These are phyloP conservation scores for Acanthamoeba polyphaga DNA, from an alignment of 208 protist species.

Conservation along the genomic window DNA sequence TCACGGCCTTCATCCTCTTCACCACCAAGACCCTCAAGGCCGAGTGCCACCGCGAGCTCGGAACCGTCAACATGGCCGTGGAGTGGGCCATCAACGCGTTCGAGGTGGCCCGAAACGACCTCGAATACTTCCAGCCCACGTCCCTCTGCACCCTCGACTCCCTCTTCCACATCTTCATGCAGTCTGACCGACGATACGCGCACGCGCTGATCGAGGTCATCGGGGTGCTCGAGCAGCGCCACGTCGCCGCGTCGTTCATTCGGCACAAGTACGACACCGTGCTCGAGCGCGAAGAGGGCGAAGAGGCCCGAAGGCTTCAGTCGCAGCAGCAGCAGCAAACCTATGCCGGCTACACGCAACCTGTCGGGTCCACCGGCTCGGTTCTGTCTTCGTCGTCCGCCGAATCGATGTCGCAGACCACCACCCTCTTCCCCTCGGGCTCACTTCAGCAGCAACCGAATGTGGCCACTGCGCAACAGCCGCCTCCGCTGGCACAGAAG, in stretches of 20 bases:
- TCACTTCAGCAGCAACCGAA: too few species aligned
- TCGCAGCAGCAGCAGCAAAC: background rate
- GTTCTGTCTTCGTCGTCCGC: too few species aligned
- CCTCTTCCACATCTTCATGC: conserved; percentile 18
- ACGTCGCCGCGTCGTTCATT: background rate
- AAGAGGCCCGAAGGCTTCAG: background rate
- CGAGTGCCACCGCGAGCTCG: conserved; percentile 32
- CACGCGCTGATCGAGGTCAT: background rate
- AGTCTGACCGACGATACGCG: background rate
- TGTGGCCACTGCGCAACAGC: background rate
- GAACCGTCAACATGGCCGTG: background rate
- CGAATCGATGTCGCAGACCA: background rate
- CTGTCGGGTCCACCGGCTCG: too few species aligned
- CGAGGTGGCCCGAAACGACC: conserved; percentile 23
- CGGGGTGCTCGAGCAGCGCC: background rate
- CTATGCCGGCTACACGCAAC: too few species aligned
- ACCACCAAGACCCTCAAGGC: conserved; percentile 25
- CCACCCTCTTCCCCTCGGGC: too few species aligned
- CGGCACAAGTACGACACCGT: conserved; percentile 21
- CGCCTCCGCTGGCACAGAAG: background rate
- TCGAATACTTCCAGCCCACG: conserved; percentile 31
- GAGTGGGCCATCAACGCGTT: conserved; percentile 53
- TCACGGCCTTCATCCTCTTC: conserved; percentile 13
- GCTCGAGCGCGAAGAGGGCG: background rate
- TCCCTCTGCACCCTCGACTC: conserved; percentile 52